A percentile compares a stretch with the other conserved stretches of the same genome.
Evolutionary conservation across 106 monocot species (phyloP).

Genomic region (Apostasia ramifera): DNA sequence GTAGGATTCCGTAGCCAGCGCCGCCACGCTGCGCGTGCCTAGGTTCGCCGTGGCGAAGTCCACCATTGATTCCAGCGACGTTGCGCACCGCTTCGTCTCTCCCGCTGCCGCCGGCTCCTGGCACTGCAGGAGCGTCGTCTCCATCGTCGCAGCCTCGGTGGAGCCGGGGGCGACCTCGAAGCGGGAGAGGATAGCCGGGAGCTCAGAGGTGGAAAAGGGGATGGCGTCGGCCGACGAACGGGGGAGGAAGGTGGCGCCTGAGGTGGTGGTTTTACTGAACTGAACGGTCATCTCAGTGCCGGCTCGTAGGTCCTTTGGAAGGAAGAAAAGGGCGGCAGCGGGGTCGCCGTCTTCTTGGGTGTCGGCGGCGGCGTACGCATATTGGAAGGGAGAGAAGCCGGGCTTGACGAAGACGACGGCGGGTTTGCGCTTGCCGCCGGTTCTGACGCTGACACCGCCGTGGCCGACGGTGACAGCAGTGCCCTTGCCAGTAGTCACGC

Average conservation of each 20-base stretch:
- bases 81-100: slow-evolving; percentile 47
- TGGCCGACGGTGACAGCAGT: slow-evolving; percentile 12
- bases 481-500: slow-evolving; percentile 11
- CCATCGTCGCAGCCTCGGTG: slow-evolving; percentile 14
- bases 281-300: slow-evolving; percentile 36
- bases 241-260: slow-evolving; percentile 15
- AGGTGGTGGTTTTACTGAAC: slow-evolving; percentile 17
- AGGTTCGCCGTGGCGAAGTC: slow-evolving; percentile 38
- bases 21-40: slow-evolving; percentile 8
- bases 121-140: slow-evolving; percentile 35
- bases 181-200: slow-evolving; percentile 28
- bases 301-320: slow-evolving; percentile 30
- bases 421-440: slow-evolving; percentile 10
- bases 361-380: slow-evolving; percentile 30
- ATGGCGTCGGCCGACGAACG: slow-evolving; percentile 31
- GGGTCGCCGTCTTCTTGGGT: slow-evolving; percentile 30
- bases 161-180: slow-evolving; percentile 39
- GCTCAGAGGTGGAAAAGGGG: slow-evolving; percentile 44
- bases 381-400: slow-evolving; percentile 13
- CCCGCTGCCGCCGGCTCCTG: slow-evolving; percentile 23
- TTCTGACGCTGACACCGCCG: slow-evolving; percentile 23
- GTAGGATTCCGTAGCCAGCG: background rate
- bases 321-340: slow-evolving; percentile 42
- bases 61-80: slow-evolving; percentile 84
- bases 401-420: slow-evolving; percentile 10